phyloP scores from a whole-genome alignment of 768 basidiomycete species.

The Tylopilus sp. region DNA sequence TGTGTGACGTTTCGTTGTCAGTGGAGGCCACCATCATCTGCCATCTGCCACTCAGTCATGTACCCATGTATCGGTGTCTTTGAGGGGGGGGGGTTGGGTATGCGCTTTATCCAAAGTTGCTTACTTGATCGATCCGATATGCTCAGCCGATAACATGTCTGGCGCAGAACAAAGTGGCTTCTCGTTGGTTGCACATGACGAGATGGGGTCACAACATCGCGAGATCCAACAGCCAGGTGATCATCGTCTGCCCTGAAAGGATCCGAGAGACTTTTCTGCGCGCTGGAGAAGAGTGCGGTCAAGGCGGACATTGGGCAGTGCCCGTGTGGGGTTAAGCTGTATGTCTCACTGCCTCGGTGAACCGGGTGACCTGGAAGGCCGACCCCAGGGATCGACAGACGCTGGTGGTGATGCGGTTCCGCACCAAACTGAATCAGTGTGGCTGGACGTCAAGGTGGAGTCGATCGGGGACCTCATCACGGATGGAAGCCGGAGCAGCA shows the following conservation, averaged over 20 bases:
- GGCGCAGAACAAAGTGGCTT: background rate
- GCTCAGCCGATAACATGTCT: background rate
- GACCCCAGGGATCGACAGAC: slow-evolving; percentile 4
- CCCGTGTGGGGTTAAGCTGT: background rate
- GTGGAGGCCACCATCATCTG: background rate
- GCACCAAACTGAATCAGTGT: too few species aligned
- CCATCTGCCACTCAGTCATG: background rate
- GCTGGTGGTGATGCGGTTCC: too few species aligned
- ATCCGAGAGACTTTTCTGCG: slow-evolving; percentile 2
- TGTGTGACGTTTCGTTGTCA: background rate
- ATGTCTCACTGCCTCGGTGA: background rate
- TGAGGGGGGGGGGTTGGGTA: too few species aligned
- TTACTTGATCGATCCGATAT: background rate
- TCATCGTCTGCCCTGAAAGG: background rate
- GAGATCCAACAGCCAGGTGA: background rate
- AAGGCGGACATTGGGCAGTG: background rate
- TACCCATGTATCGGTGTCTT: background rate
- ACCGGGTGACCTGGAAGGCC: background rate
- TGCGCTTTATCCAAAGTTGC: background rate
- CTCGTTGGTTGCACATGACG: background rate
- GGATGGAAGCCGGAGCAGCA: background rate
- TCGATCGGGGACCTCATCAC: too few species aligned
- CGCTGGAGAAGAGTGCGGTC: background rate
- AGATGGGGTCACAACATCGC: background rate
- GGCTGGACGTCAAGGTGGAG: too few species aligned